These are phyloP conservation scores for Calonectria fujianensis DNA, from an alignment of 2,329 filamentous ascomycete genomes.

Conservation along the genomic window DNA sequence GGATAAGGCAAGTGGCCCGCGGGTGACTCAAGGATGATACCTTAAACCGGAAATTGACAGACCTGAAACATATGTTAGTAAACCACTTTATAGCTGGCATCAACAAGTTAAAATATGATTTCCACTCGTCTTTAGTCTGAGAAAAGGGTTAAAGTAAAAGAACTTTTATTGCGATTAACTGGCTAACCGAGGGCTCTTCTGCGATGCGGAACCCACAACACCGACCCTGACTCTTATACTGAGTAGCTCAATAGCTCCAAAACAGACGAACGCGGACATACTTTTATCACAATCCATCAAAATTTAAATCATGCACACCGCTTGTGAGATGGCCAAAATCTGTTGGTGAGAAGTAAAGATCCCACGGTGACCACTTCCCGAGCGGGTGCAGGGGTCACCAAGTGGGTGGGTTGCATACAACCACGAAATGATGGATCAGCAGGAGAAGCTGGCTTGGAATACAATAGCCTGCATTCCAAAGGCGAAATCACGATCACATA, in stretches of 20 bases:
- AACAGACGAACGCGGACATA: neutral
- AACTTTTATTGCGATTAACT: neutral
- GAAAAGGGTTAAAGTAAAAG: neutral
- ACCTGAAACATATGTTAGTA: neutral
- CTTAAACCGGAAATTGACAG: neutral
- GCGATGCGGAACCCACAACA: neutral
- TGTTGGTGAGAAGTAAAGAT: neutral
- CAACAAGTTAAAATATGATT: neutral
- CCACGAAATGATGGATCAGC: neutral
- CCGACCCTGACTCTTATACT: neutral
- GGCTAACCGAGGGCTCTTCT: neutral
- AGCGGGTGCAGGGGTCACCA: neutral
- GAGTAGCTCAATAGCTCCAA: neutral
- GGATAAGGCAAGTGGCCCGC: neutral
- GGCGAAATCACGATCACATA: neutral
- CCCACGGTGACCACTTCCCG: neutral
- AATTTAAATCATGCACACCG: neutral
- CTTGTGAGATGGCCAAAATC: neutral
- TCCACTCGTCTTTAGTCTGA: neutral
- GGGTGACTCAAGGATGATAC: neutral
- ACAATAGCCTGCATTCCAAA: neutral
- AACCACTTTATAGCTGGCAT: neutral
- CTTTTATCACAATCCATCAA: rapidly evolving
- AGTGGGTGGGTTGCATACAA: neutral
- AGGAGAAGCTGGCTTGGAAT: neutral